Evolutionary conservation across 78 protist species (phyloP), one percentile per base, ranked within the genome.

Genomic region (Cavenderia fasciculata): DNA sequence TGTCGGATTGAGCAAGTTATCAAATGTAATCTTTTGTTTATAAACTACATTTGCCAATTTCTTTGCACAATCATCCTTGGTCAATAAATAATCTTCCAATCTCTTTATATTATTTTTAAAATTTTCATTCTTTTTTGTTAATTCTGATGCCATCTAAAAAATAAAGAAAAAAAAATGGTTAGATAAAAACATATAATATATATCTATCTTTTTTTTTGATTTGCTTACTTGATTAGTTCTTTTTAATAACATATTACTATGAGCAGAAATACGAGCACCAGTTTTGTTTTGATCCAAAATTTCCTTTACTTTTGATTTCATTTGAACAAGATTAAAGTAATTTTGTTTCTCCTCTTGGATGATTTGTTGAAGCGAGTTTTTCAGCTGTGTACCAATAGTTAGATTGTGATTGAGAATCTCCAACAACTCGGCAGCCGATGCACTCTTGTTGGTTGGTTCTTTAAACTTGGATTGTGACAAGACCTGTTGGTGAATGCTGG

Each of bases 11-110:
- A 82, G 36, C 19, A 82, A 47, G 0, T 47, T 51, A 8, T 82
- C 90, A 34, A 82, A 82, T 16, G 90, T 68, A 21, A 56, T 82
- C 31, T 68, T 65, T 19, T 82, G 61, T 40, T 74, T 49, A 8
- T 82, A 82, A 2, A 82, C 90, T 25, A 82, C 90, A 43, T 68
- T 82, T 8, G 90, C 76, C 29, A 82, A 43, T 54, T 82, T 82
- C 59, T 82, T 82, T 18, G 90, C 90, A 36, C 90, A 82, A 21
- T 82, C 90, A 34, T 82, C 90, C 29, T 82, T 82, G n/a, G 73
- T 82, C 7, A 82, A 34, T 2, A 82, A 57, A 57, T 82, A 68
- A 31, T 82, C 90, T 21, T 82, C 90, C 2, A 82, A 51, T n/a
- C 90, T 19, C 29, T 82, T 82, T 5, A 82, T 82, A 31, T 82